Base-by-base conservation (phyloP, 2,329 filamentous ascomycete species). In the Chaetomium sp. region DNA sequence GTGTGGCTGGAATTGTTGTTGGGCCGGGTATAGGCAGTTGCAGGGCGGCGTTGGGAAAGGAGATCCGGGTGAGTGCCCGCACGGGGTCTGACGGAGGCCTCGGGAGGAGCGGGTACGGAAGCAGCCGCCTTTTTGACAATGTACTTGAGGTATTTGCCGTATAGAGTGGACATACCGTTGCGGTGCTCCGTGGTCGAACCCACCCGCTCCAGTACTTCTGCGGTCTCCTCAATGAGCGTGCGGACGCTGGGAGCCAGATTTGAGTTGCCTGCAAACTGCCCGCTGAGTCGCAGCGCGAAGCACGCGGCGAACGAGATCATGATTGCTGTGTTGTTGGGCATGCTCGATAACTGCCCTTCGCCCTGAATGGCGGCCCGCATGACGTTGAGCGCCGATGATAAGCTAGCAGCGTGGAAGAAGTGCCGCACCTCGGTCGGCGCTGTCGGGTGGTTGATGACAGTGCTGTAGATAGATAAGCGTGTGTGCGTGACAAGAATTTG, bases 251-350 rank as follows among this genome's bases (percentile, higher is more conserved):
- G 81, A 0, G 82, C 82, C 0, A 87, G 68, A 51, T 78, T 79
- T 0, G 79, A 83, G 55, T 76, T 78, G 34, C 78, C 81, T 0
- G 78, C 75, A 2, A 81, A 76, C 48, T 81, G 80, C 0, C 81
- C 77, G 61, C 82, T 85, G 4, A 87, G 74, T 8, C 81, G 79
- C n/a, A 87, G 69, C 0, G 84, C 84, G 59, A 86, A 87, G 62
- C 83, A 87, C 4, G 84, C 84, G 0, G 86, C 86, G 60, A 88
- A 89, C 1, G 85, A 87, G 10, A 89, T 87, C 87, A 89, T 89
- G 60, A 89, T 87, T 54, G 86, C 81, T 0, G 86, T 88, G 62
- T 89, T 89, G 68, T 89, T 89, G 0, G 86, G 86, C 86, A 89
- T 89, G 0, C 86, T 88, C 54, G 83, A 83, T 0, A 89, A 75